Conservation (phyloP, 148 eudicot genomes). For the Rhododendron ovatum region DNA sequence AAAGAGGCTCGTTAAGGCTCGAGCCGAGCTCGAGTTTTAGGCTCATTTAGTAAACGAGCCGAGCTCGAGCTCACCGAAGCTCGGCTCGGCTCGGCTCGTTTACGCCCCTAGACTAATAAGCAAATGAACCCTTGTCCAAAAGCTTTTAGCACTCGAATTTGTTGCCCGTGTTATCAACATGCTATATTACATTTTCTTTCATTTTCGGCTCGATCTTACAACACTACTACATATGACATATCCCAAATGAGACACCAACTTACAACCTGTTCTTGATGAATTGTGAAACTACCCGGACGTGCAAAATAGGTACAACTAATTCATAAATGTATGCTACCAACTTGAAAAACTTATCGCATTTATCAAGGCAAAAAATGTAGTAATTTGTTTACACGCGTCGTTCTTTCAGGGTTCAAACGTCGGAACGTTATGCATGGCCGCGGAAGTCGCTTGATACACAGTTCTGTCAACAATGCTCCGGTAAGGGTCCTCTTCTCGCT, state of each 20-base stretch:
- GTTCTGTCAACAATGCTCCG: slow-evolving; percentile 53
- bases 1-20: too few relatives aligned
- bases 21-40: too few relatives aligned
- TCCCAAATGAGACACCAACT: neutral
- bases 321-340: neutral
- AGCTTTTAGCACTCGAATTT: too few relatives aligned
- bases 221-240: neutral
- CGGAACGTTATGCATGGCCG: slow-evolving; percentile 42
- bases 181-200: neutral
- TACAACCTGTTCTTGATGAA: neutral
- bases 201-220: neutral
- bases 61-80: too few relatives aligned
- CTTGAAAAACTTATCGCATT: neutral
- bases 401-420: slow-evolving; percentile 49
- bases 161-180: too few relatives aligned
- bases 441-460: slow-evolving; percentile 33
- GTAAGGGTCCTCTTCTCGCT: slow-evolving; percentile 80
- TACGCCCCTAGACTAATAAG: too few relatives aligned
- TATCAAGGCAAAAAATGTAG: neutral
- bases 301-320: neutral
- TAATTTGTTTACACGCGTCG: neutral
- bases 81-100: too few relatives aligned
- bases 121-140: too few relatives aligned
- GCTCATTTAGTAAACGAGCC: too few relatives aligned
- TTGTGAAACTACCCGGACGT: neutral